Percentiles rank a stretch among this genome's conserved stretches.
Evolutionary conservation across 108 stramenopile species (phyloP).

Genomic region (Cyclotella cryptica): DNA sequence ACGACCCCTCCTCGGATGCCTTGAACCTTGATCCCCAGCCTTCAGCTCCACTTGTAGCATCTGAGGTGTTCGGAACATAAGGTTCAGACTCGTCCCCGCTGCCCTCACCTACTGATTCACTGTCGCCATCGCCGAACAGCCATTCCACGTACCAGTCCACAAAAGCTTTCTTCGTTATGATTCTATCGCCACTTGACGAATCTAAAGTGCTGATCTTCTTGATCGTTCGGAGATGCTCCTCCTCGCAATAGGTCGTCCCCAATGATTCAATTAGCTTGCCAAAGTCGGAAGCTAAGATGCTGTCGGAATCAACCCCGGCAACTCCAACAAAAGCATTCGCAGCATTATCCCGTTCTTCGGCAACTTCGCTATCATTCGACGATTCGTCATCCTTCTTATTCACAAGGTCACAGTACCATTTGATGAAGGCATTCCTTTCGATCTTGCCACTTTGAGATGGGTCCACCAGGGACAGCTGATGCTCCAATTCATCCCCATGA

Average conservation of each 20-base stretch:
- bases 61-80: slow-evolving; percentile 23
- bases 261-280: slow-evolving; percentile 74
- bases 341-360: slow-evolving; percentile 75
- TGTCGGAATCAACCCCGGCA: slow-evolving; percentile 26
- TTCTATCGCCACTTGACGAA: slow-evolving; percentile 24
- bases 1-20: slow-evolving; percentile 65
- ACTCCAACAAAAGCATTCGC: slow-evolving; percentile 49
- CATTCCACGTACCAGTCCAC: slow-evolving; percentile 87
- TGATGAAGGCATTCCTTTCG: slow-evolving; percentile 57
- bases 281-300: slow-evolving; percentile 63
- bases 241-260: slow-evolving; percentile 91
- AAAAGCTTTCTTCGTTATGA: slow-evolving; percentile 64
- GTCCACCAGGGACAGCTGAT: slow-evolving; percentile 67
- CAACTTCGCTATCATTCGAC: slow-evolving; percentile 64
- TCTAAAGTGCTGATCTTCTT: slow-evolving; percentile 56
- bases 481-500: slow-evolving; percentile 82
- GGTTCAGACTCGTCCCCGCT: slow-evolving; percentile 31
- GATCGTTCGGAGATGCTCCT: slow-evolving; percentile 75
- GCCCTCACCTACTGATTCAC: slow-evolving; percentile 40
- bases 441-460: slow-evolving; percentile 58
- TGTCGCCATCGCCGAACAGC: slow-evolving; percentile 87
- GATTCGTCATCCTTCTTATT: slow-evolving; percentile 51
- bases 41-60: slow-evolving; percentile 15
- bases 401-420: slow-evolving; percentile 71
- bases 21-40: slow-evolving; percentile 65